Percentiles rank a stretch among this genome's conserved stretches.
Evolutionary conservation across 1,284 basidiomycete species (phyloP).

Genomic region (Hymenochaete sp.): DNA sequence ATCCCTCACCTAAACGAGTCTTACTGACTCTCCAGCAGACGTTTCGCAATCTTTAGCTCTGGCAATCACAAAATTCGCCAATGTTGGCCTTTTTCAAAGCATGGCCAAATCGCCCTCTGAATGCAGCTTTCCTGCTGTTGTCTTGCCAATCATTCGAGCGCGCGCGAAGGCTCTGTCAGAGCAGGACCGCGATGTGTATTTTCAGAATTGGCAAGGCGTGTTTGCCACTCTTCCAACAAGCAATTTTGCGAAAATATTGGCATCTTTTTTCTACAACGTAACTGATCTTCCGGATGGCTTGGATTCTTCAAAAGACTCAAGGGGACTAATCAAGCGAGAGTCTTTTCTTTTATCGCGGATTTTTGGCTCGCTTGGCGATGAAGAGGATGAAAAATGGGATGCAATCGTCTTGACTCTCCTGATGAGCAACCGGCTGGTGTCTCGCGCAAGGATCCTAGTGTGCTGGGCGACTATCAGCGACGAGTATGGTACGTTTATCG

Average conservation of each 20-base stretch:
- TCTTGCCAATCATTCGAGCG: slow-evolving; percentile 38
- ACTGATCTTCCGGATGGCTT: slow-evolving; percentile 25
- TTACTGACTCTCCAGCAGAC: slow-evolving; percentile 19
- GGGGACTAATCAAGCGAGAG: slow-evolving; percentile 43
- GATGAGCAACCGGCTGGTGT: slow-evolving; percentile 48
- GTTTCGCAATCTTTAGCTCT: slow-evolving; percentile 25
- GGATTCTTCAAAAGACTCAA: slow-evolving; percentile 27
- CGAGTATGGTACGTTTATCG: slow-evolving; percentile 29
- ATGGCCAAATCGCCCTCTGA: slow-evolving; percentile 38
- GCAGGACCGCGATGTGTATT: slow-evolving; percentile 29
- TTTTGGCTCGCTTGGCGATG: slow-evolving; percentile 39
- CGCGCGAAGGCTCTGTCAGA: slow-evolving; percentile 26
- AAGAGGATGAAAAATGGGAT: slow-evolving; percentile 45
- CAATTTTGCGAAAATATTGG: slow-evolving; percentile 44
- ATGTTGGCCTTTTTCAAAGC: slow-evolving; percentile 54
- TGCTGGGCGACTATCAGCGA: slow-evolving; percentile 50
- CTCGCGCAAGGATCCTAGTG: slow-evolving; percentile 50
- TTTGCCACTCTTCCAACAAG: slow-evolving; percentile 44
- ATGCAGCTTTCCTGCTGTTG: slow-evolving; percentile 54
- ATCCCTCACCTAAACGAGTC: neutral
- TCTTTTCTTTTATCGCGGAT: slow-evolving; percentile 39
- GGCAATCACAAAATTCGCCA: slow-evolving; percentile 51
- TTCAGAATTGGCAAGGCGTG: slow-evolving; percentile 41
- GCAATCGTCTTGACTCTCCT: slow-evolving; percentile 41
- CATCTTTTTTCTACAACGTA: slow-evolving; percentile 48